A percentile compares a stretch with the other conserved stretches of the same genome.
These are phyloP conservation scores for Blastocystis sp. DNA, from an alignment of 352 stramenopile genomes.

Conservation along the genomic window DNA sequence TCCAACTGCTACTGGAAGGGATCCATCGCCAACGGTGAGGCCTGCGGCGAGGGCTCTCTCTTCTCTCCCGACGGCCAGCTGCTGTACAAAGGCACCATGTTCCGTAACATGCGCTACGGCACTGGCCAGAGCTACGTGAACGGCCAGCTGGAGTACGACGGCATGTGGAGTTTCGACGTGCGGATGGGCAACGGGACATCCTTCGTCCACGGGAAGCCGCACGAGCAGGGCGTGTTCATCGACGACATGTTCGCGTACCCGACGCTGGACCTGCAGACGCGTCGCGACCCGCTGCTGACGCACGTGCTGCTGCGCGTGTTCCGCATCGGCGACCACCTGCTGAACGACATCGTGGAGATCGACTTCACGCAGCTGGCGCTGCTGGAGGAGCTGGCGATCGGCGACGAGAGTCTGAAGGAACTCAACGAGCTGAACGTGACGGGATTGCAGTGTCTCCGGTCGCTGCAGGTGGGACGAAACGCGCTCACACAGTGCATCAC, in stretches of 20 bases:
- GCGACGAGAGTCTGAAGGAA: background rate
- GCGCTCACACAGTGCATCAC: background rate
- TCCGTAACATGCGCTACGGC: constrained; percentile 20
- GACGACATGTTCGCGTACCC: background rate
- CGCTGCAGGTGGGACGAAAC: background rate
- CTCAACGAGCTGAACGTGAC: constrained; percentile 9
- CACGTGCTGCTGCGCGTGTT: background rate
- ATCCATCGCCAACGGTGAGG: background rate
- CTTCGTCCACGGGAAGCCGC: background rate
- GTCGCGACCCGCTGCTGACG: background rate
- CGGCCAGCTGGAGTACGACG: background rate
- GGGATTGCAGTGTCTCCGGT: background rate
- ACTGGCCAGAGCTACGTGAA: constrained; percentile 5
- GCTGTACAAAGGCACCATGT: constrained; percentile 35
- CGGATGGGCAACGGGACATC: background rate
- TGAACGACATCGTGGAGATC: constrained; percentile 35
- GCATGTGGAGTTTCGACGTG: background rate
- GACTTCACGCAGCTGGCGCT: background rate
- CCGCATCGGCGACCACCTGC: background rate
- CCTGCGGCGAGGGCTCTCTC: background rate
- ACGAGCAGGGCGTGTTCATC: constrained; percentile 8
- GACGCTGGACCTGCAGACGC: background rate
- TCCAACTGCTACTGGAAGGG: background rate
- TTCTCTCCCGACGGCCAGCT: background rate
- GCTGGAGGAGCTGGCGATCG: background rate